Base-by-base conservation (phyloP, 225 moss, liverwort and hornwort genomes). In the Polytrichum formosum region DNA sequence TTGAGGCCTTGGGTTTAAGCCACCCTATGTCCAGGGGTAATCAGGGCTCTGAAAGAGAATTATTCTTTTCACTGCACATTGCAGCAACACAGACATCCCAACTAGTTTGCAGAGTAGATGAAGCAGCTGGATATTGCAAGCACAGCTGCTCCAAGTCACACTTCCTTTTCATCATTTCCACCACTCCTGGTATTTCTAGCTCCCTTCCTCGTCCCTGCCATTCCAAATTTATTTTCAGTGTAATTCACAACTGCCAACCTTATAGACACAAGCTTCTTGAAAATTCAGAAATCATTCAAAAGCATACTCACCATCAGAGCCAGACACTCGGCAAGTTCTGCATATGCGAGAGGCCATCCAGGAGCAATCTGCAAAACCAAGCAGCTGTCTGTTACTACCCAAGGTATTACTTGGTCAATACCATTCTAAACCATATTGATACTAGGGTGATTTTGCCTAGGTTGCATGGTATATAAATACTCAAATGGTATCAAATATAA, bases 331-430 rank as follows among this genome's bases (percentile, higher is more conserved):
- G 81, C 70, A 20, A 92, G 88, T 74, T 85, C 83, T 31, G 71
- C 76, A 72, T 92, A 92, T 25, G 90, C 87, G 59, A 85, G 65
- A 59, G 90, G 87, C 92, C 90, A 92, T 26, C 90, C 92, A 64
- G 88, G 90, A 80, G 90, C 83, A 68, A 90, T 84, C 85, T 92
- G 83, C 60, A n/a, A 79, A n/a, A 54, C n/a, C 76, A 31, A 28
- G 70, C 5, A 63, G 7, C 59, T 53, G 61, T n/a, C 29, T 20
- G 46, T 46, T 46, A 46, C 46, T 46, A 46, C 46, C 35, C 35
- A 7, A 35, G 35, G 0, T 37, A 37, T 10, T 2, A 37, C 10
- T 37, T 37, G 37, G 10, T 37, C 37, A 37, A 10, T 37, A 37
- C 10, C 37, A 37, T 37, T 37, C 37, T 10, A 10, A 10, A 10